Evolutionary conservation across 2,329 filamentous ascomycete species (phyloP).

Genomic region (Monosporascus ibericus): DNA sequence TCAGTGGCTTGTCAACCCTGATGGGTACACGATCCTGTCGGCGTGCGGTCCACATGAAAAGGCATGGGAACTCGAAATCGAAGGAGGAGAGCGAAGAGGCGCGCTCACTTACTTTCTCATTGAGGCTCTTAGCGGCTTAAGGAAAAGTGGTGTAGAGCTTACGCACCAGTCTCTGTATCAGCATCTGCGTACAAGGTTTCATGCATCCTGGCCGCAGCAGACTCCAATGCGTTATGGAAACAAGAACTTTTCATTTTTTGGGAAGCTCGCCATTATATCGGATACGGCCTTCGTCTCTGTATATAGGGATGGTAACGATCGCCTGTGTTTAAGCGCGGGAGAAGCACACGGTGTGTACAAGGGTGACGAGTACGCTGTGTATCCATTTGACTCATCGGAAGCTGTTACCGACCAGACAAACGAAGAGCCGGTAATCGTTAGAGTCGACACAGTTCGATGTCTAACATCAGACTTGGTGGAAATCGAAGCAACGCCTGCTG

Average conservation of each 20-base stretch:
- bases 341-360: slow-evolving; percentile 1
- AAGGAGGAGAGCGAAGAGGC: not conserved
- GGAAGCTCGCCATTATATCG: not conserved
- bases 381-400: not conserved
- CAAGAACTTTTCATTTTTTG: slow-evolving; percentile 2
- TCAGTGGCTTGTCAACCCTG: slow-evolving; percentile 3
- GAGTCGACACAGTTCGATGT: not conserved
- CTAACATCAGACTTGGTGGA: not conserved
- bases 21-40: slow-evolving; percentile 2
- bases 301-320: not conserved
- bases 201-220: not conserved
- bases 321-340: not conserved
- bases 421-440: too few relatives aligned
- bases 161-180: not conserved
- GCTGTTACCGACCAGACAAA: not conserved
- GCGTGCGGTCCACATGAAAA: slow-evolving; percentile 3
- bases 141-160: not conserved
- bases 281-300: not conserved
- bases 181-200: not conserved
- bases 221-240: slow-evolving; percentile 5
- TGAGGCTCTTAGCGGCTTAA: not conserved
- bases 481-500: too few relatives aligned
- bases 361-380: not conserved
- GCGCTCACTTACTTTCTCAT: slow-evolving; percentile 4
- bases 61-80: not conserved